Base-by-base conservation (phyloP, 2,329 filamentous ascomycete genomes). In the Stemphylium vesicarium region DNA sequence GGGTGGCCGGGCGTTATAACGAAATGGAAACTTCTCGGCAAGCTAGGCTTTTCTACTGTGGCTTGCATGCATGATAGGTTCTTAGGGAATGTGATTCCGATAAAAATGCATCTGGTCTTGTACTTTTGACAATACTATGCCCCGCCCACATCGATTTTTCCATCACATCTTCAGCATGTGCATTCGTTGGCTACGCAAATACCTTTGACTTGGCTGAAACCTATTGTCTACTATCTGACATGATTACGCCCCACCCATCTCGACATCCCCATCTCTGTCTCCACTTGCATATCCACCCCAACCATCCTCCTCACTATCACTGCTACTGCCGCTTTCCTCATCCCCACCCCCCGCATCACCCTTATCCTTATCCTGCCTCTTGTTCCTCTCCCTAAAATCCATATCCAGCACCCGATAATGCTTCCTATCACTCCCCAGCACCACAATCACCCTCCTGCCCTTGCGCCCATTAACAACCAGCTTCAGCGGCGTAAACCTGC, bases 341-440 rank as follows among this genome's bases (percentile, higher is more conserved):
- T 46, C 52, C 8, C 37, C 16, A 10, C 33, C 49, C 8, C 16
- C 33, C n/a, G 13, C 37, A 26, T 32, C 46, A 1, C 39, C 56
- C 37, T 55, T 50, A 12, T 53, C 33, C 35, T 48, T 69, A 8
- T 59, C 52, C 39, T 38, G 16, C 24, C 26, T 68, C 6, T 67
- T 68, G 15, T 64, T 72, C 10, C 72, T 71, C 41, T 53, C 58
- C 32, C 66, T 69, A 35, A 73, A 76, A 59, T 79, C 84, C 60
- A 87, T 64, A 69, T 87, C 84, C 53, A 86, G 71, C 12, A 86
- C 80, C 42, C 80, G 77, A 70, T 84, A 86, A 55, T 82, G 79
- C 65, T 81, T 76, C 32, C 76, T 71, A 65, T 84, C 80, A 24
- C 80, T 77, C 39, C 83, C 84, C 56, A 87, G 66, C 24, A 87